Percentiles rank a stretch among this genome's conserved stretches.
These are phyloP conservation scores for Cymbidium sinense DNA, from an alignment of 106 monocot species.

Conservation along the genomic window DNA sequence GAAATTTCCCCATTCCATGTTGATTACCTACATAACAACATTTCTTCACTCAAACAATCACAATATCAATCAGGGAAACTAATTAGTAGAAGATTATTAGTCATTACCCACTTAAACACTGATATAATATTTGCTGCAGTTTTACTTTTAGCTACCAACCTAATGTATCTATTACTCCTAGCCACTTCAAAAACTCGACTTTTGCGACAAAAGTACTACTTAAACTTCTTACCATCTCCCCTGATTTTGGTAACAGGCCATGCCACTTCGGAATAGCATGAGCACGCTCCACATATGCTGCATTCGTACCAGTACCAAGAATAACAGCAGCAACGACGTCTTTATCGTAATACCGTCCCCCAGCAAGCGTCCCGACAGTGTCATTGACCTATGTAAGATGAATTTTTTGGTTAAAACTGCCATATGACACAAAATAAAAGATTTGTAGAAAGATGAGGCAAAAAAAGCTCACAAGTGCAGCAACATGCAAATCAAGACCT, in stretches of 20 bases:
- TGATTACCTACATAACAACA: slow-evolving; percentile 61
- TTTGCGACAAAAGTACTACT: neutral
- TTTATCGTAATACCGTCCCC: slow-evolving; percentile 73
- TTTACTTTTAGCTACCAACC: neutral
- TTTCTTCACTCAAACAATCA: neutral
- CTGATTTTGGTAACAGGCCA: slow-evolving; percentile 72
- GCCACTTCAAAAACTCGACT: neutral
- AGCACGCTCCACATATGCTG: slow-evolving; percentile 90
- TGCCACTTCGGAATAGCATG: slow-evolving; percentile 95
- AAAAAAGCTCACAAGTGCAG: slow-evolving; percentile 59
- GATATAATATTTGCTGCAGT: neutral
- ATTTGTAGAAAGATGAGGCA: neutral
- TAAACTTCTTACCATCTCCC: slow-evolving; percentile 71
- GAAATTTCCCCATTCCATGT: slow-evolving; percentile 99
- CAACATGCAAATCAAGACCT: slow-evolving; percentile 68
- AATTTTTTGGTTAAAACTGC: neutral
- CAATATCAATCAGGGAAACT: neutral
- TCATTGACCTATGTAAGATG: slow-evolving; percentile 69
- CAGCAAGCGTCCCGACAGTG: slow-evolving; percentile 91
- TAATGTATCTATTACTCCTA: neutral
- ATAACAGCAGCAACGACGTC: slow-evolving; percentile 92
- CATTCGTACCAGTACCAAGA: slow-evolving; percentile 96
- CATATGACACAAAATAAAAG: neutral
- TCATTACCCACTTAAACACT: neutral
- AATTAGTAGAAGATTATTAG: neutral